phyloP scores from a whole-genome alignment of 306 rosid genomes.

The Glycine tomentella region DNA sequence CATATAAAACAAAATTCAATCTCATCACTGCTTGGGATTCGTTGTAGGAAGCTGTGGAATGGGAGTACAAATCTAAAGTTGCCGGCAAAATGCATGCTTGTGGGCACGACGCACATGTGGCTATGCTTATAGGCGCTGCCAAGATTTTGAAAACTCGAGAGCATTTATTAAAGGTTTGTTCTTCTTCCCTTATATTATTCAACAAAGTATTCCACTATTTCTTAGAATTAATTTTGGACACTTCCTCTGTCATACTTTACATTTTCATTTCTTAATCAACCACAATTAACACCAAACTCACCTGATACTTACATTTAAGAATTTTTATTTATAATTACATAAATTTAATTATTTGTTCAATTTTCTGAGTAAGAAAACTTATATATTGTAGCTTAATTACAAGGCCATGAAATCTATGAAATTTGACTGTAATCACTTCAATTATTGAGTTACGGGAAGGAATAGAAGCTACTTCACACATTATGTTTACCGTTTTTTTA shows the following conservation, averaged over 20 bases:
- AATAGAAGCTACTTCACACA: too few species aligned
- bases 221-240: not conserved
- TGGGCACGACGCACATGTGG: conserved; percentile 99
- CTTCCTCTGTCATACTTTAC: not conserved
- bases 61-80: conserved; percentile 90
- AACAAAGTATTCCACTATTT: not conserved
- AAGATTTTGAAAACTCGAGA: conserved; percentile 88
- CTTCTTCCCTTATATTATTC: not conserved
- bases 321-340: not conserved
- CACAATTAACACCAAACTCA: not conserved
- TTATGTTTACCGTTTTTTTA: too few species aligned
- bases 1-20: not conserved
- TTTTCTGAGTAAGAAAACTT: not conserved
- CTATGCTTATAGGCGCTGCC: conserved; percentile 97
- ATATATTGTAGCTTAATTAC: not conserved
- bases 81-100: conserved; percentile 99
- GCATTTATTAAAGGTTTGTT: conserved; percentile 77
- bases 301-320: not conserved
- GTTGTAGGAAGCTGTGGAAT: conserved; percentile 78
- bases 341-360: not conserved
- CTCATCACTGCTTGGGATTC: conserved; percentile 1
- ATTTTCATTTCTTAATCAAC: not conserved
- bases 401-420: not conserved
- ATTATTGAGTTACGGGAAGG: too few species aligned
- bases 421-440: not conserved